Base-by-base conservation (phyloP, 1,284 basidiomycete genomes). In the Sporisorium iseilematis-ciliati region DNA sequence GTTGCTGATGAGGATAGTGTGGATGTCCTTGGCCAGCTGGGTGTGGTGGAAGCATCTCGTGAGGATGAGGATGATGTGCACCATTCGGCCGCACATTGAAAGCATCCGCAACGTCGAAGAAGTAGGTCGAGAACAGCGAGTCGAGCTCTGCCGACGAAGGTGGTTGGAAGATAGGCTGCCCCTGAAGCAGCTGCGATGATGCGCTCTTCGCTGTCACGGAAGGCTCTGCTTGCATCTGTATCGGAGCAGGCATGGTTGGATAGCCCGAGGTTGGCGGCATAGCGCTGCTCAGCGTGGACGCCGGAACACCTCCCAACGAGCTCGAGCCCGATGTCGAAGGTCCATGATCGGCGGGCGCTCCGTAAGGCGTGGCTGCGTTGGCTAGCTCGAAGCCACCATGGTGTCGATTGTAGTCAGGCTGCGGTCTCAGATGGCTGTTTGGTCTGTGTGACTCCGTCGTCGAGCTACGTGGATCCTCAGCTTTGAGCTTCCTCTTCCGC, bases 91-190 rank as follows among this genome's bases (percentile, higher is more conserved):
- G 62, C 20, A 50, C 26, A 41, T 41, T 56, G 60, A 70, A 67
- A 7, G 67, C 57, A 41, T 71, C 62, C 4, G 64, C 66, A 11
- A 76, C 68, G 25, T 76, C 73, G 48, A 76, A 76, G 23, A 76
- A 76, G 65, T 76, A 76, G 48, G 68, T 60, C 16, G 73, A 71
- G 38, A 76, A 76, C 41, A 76, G 60, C 54, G 73, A 76, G 31
- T 76, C 73, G 45, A 76, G 65, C 56, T 76, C 73, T 20, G 72
- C 67, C 33, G 72, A 75, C 0, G 66, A 66, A 16, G 72, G 72
- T 0, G 72, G 72, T 29, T 66, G 65, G 45, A 76, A 72, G 60
- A 76, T 76, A 23, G 73, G 68, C 45, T 72, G 68, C 1, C 41
- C 61, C 29, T 76, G 73, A 0, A 72, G 57, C 7, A 70, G 56